phyloP scores from a whole-genome alignment of 2,329 filamentous ascomycete genomes.

The Nothopassalora personata region DNA sequence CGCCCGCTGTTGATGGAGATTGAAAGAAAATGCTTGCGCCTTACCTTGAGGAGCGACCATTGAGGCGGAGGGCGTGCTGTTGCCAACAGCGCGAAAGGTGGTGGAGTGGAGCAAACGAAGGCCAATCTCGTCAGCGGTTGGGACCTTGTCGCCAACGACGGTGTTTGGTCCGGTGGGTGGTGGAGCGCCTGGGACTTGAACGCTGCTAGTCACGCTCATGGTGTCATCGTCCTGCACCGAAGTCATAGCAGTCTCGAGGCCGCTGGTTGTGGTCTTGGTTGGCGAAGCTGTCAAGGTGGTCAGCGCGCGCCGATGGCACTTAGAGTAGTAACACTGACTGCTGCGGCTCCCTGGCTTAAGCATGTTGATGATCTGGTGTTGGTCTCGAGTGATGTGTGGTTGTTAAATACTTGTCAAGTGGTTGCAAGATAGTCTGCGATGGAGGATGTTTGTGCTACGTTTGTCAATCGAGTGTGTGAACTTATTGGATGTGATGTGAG shows the following conservation, averaged over 20 bases:
- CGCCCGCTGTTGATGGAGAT: not conserved
- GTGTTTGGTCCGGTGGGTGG: conserved; percentile 13
- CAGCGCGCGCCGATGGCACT: not conserved
- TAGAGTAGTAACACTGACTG: not conserved
- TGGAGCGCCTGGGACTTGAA: conserved; percentile 8
- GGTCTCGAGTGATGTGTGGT: not conserved
- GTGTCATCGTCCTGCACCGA: conserved; percentile 1
- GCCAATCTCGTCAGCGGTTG: not conserved
- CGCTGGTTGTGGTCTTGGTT: conserved; percentile 4
- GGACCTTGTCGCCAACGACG: conserved; percentile 7
- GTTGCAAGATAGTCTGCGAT: not conserved
- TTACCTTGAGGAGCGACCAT: conserved; percentile 1
- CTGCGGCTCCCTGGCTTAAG: not conserved
- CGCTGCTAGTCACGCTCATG: conserved; percentile 1
- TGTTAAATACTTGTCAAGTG: not conserved
- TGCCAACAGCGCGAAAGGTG: not conserved
- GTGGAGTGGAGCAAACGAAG: not conserved
- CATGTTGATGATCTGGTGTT: not conserved
- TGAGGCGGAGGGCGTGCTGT: not conserved
- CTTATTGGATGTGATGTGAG: not conserved
- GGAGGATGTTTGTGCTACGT: not conserved
- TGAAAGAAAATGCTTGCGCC: not conserved
- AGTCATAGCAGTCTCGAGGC: conserved; percentile 7
- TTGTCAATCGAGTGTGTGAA: not conserved
- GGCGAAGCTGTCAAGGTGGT: not conserved